phyloP scores from a whole-genome alignment of 1,284 basidiomycete genomes.

The Ceratobasidium sp. region DNA sequence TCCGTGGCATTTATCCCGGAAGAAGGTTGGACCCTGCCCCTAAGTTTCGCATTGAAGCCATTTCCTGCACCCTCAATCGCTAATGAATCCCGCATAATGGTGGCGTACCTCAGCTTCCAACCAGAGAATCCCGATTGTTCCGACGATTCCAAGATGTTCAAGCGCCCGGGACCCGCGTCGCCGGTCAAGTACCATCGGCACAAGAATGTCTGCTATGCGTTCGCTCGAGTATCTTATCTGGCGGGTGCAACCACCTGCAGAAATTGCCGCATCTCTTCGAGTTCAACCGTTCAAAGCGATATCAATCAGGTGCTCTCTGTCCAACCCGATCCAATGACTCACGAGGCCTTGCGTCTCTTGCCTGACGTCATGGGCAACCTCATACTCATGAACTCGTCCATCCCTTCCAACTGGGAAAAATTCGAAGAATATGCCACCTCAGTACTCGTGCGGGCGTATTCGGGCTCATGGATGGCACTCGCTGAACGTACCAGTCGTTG shows the following conservation, averaged over 20 bases:
- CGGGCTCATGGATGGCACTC: background rate
- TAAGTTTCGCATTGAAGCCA: no score
- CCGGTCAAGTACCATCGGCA: background rate
- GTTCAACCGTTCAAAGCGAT: background rate
- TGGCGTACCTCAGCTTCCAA: background rate
- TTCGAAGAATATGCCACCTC: background rate
- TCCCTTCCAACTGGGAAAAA: background rate
- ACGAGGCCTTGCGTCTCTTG: background rate
- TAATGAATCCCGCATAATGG: background rate
- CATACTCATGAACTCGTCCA: background rate
- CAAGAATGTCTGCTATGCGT: background rate
- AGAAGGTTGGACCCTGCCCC: background rate
- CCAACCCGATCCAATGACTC: background rate
- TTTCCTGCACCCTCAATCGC: background rate
- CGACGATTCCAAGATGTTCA: background rate
- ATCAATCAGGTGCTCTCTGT: background rate
- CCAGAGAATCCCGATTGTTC: background rate
- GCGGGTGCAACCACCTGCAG: background rate
- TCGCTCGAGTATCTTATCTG: background rate
- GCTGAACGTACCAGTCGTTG: background rate
- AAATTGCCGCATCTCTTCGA: background rate
- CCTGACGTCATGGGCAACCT: background rate
- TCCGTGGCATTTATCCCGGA: background rate
- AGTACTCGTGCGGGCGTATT: background rate
- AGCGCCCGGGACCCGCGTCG: no score